phyloP scores from a whole-genome alignment of 768 basidiomycete species.

The Amanita thiersii region DNA sequence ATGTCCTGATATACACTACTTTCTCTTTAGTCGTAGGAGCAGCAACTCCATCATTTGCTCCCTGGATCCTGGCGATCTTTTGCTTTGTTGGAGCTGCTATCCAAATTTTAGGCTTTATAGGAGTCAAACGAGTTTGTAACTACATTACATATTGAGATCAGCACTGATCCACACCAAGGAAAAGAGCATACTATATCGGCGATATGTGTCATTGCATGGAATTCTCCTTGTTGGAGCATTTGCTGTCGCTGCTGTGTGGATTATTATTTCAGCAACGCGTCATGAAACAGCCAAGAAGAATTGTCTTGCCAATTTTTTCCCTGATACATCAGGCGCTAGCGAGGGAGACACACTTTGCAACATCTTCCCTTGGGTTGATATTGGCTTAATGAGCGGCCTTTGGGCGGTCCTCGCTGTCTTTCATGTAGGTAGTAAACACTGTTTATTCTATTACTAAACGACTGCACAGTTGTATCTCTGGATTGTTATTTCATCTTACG shows the following conservation, averaged over 20 bases:
- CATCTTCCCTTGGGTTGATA: slow-evolving; percentile 87
- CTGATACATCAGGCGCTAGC: slow-evolving; percentile 24
- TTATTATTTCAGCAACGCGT: slow-evolving; percentile 67
- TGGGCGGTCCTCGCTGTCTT: slow-evolving; percentile 77
- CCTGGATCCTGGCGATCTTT: slow-evolving; percentile 64
- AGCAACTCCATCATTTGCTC: slow-evolving; percentile 69
- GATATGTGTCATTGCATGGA: slow-evolving; percentile 63
- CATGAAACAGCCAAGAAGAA: slow-evolving; percentile 64
- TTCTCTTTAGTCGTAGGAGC: slow-evolving; percentile 69
- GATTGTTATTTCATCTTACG: slow-evolving; percentile 48
- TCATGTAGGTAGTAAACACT: slow-evolving; percentile 43
- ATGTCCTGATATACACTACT: slow-evolving; percentile 1
- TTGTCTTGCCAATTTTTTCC: slow-evolving; percentile 58
- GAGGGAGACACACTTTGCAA: slow-evolving; percentile 74
- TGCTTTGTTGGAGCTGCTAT: slow-evolving; percentile 70
- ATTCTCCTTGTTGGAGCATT: slow-evolving; percentile 53
- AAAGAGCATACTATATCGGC: slow-evolving; percentile 51
- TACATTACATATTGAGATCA: neutral
- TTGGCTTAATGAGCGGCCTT: slow-evolving; percentile 85
- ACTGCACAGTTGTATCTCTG: slow-evolving; percentile 38
- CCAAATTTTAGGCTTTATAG: slow-evolving; percentile 82
- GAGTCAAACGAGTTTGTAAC: slow-evolving; percentile 60
- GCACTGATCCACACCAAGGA: slow-evolving; percentile 37
- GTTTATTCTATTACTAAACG: slow-evolving; percentile 8
- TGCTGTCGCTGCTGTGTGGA: slow-evolving; percentile 73